Conservation (phyloP, 1,284 basidiomycete genomes). For the Tylopilus sp. region DNA sequence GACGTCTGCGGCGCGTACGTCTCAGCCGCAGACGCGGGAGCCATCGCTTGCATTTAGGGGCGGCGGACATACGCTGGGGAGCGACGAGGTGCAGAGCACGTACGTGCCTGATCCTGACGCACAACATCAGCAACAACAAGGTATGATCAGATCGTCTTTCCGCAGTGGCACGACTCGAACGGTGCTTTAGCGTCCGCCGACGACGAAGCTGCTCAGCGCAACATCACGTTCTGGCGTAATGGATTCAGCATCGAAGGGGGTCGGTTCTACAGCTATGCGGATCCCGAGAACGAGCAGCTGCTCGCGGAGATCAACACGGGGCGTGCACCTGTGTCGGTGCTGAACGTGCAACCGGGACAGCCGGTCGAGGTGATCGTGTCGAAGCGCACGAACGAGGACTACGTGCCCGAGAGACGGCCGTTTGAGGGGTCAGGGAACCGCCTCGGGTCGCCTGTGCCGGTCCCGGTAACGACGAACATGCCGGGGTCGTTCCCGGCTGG, state of each 20-base stretch:
- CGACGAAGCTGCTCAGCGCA: constrained; percentile 63
- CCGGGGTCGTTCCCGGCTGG: constrained; percentile 52
- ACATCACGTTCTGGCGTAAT: constrained; percentile 90
- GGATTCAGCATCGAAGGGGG: constrained; percentile 94
- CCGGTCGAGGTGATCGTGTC: constrained; percentile 82
- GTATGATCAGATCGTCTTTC: constrained; percentile 8
- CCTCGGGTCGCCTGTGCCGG: constrained; percentile 66
- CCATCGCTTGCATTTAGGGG: constrained; percentile 49
- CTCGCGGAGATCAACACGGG: constrained; percentile 79
- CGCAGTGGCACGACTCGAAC: background rate
- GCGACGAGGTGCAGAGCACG: constrained; percentile 72
- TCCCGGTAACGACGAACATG: constrained; percentile 36
- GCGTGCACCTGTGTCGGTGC: constrained; percentile 71
- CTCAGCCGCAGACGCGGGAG: constrained; percentile 17
- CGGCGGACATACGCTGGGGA: constrained; percentile 79
- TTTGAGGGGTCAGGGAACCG: constrained; percentile 82
- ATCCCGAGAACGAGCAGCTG: constrained; percentile 70
- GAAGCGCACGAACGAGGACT: constrained; percentile 73
- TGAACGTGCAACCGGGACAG: constrained; percentile 78
- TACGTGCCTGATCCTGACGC: constrained; percentile 67
- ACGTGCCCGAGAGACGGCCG: constrained; percentile 47
- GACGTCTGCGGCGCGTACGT: constrained; percentile 23
- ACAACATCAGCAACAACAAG: constrained; percentile 20
- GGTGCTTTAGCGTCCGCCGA: constrained; percentile 20
- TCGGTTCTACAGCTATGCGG: constrained; percentile 78